phyloP scores from a whole-genome alignment of 257 asterid species.

The Primulina huaijiensis region DNA sequence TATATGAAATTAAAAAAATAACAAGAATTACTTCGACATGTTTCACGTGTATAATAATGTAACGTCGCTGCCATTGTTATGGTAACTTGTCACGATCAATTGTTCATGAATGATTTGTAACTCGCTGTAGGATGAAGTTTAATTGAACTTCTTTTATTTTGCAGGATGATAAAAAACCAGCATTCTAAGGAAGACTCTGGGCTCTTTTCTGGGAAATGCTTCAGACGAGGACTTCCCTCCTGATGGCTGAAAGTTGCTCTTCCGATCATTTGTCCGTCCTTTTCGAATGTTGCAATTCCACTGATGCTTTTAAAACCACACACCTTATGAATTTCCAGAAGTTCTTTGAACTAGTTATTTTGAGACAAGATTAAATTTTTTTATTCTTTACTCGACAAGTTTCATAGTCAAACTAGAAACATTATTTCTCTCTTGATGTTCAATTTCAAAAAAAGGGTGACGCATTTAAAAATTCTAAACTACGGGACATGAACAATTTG shows the following conservation, averaged over 20 bases:
- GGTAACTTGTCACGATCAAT: background rate
- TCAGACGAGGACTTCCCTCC: constrained; percentile 91
- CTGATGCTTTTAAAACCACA: constrained; percentile 1
- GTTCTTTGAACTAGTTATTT: constrained; percentile 3
- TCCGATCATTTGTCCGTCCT: background rate
- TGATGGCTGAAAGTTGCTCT: constrained; percentile 41
- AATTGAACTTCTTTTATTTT: constrained; percentile 11
- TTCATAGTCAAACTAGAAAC: background rate
- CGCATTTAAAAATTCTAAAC: too few relatives aligned
- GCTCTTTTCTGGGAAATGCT: constrained; percentile 83
- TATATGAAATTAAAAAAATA: too few relatives aligned
- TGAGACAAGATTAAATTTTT: constrained; percentile 7
- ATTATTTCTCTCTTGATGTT: background rate
- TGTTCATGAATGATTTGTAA: background rate
- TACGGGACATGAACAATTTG: too few relatives aligned
- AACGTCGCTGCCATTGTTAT: background rate
- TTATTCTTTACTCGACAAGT: background rate
- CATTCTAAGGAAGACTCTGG: constrained; percentile 76
- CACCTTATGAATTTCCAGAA: background rate
- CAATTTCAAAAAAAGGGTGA: too few relatives aligned
- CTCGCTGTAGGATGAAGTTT: constrained; percentile 11
- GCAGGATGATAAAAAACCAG: constrained; percentile 89
- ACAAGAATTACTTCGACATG: background rate
- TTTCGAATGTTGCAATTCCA: constrained; percentile 9
- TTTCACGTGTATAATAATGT: background rate